Percentiles rank a stretch among this genome's conserved stretches.
phyloP scores from a whole-genome alignment of 1,284 basidiomycete genomes.

The Tranzscheliella williamsii region DNA sequence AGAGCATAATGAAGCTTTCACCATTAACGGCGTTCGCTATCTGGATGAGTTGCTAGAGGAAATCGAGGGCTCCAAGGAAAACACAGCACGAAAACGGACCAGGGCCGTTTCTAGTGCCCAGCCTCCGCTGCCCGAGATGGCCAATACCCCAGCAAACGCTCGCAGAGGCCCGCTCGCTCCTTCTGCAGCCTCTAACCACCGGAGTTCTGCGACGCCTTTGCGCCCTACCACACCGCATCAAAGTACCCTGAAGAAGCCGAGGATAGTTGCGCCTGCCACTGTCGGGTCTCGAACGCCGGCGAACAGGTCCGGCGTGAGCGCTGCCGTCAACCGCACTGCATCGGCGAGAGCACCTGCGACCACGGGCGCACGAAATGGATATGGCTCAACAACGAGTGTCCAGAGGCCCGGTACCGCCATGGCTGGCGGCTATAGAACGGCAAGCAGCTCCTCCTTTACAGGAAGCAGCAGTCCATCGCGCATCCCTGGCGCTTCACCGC shows the following conservation, averaged over 20 bases:
- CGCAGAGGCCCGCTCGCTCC: slow-evolving; percentile 21
- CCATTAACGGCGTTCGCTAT: slow-evolving; percentile 82
- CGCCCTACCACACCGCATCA: slow-evolving; percentile 20
- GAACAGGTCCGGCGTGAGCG: slow-evolving; percentile 3
- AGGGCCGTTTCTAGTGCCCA: slow-evolving; percentile 18
- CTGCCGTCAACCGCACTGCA: slow-evolving; percentile 14
- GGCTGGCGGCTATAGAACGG: slow-evolving; percentile 14
- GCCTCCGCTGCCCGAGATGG: slow-evolving; percentile 1
- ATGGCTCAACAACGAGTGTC: slow-evolving; percentile 8
- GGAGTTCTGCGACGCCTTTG: slow-evolving; percentile 23
- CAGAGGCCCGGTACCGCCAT: slow-evolving; percentile 21
- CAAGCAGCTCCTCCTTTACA: slow-evolving; percentile 20
- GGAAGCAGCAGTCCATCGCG: slow-evolving; percentile 29
- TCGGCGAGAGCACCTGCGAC: slow-evolving; percentile 16
- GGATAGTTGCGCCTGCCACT: slow-evolving; percentile 22
- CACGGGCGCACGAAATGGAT: slow-evolving; percentile 11
- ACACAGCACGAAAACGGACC: slow-evolving; percentile 23
- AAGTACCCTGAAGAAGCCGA: slow-evolving; percentile 29
- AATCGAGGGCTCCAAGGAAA: slow-evolving; percentile 46
- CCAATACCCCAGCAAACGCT: slow-evolving; percentile 19
- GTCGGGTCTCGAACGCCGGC: slow-evolving; percentile 18
- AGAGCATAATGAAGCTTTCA: slow-evolving; percentile 74
- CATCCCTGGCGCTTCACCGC: slow-evolving; percentile 22
- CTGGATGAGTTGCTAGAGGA: slow-evolving; percentile 70
- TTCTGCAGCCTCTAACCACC: slow-evolving; percentile 15